Base-by-base conservation (phyloP, 139 green algal species). In the Chlamydomonas sp. region DNA sequence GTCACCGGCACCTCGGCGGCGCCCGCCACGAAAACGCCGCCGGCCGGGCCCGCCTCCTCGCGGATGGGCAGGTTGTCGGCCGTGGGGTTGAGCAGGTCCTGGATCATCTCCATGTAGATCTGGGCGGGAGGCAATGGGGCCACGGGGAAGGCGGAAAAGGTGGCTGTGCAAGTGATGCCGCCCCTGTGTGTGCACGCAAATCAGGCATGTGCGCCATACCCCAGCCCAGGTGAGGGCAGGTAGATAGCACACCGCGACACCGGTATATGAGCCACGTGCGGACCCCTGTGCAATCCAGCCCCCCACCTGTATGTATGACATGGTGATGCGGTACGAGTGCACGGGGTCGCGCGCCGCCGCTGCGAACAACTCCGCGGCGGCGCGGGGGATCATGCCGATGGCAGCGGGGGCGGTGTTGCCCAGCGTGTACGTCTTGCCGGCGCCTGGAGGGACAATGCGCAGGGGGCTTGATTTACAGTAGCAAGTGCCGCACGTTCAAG, bases 51-150 rank as follows among this genome's bases (percentile, higher is more conserved):
- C 4, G 74, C 75, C 49, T 94, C 93, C 92, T 98, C 96, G 66
- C 96, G 91, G 79, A 98, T 97, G 69, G 93, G 89, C 89, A 98
- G 93, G 89, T 97, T 96, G 31, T 95, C 92, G 17, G 83, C 94
- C 12, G 95, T 90, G 2, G 95, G 95, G 31, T 90, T 85, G 64
- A 98, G 90, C 80, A 98, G 89, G 81, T 98, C 96, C 87, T 98
- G 93, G 60, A 98, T 96, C 63, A 96, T 88, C 89, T 98, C 96
- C 92, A 96, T 96, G 91, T 98, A 98, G 80, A 98, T 96, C 85
- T 98, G 96, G 8, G 59, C 20, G 75, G 58, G 31, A 49, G 31
- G 31, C 31, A 49, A 82, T 15, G 17, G 17, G 68, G 68, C 68
- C 61, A 84, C 77, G 59, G 63, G 66, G 73, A 12, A 61, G n/a